Evolutionary conservation across 2,329 filamentous ascomycete species (phyloP).

Genomic region (Diplocarpon rosae): DNA sequence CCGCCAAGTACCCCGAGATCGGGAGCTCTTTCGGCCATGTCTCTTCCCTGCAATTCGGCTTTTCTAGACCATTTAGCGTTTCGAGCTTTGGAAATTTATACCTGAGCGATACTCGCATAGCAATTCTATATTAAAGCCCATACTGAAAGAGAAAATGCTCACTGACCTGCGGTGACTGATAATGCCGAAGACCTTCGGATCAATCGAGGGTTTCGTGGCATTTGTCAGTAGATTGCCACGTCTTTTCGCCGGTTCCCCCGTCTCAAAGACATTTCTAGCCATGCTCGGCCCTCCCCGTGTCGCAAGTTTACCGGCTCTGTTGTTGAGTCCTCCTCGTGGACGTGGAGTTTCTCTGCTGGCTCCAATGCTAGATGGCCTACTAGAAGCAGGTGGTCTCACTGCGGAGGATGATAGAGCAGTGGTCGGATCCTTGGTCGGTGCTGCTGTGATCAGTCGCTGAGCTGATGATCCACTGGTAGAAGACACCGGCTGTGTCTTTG

Average conservation of each 20-base stretch:
- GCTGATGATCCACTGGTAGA: background rate
- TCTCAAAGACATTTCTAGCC: slow-evolving; percentile 18
- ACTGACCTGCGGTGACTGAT: slow-evolving; percentile 25
- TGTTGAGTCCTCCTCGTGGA: background rate
- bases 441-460: background rate
- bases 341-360: background rate
- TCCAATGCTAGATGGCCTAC: background rate
- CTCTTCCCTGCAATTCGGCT: slow-evolving; percentile 33
- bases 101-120: too few species aligned
- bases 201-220: slow-evolving; percentile 32
- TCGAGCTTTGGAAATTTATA: too few species aligned
- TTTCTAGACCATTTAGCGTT: slow-evolving; percentile 20
- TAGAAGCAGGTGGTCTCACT: background rate
- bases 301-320: slow-evolving; percentile 11
- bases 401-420: background rate
- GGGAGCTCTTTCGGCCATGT: slow-evolving; percentile 34
- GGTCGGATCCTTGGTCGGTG: background rate
- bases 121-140: background rate
- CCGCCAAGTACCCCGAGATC: slow-evolving; percentile 26
- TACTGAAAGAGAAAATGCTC: background rate
- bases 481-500: background rate
- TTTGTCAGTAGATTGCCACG: slow-evolving; percentile 12
- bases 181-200: slow-evolving; percentile 32
- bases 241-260: slow-evolving; percentile 6
- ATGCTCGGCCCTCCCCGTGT: slow-evolving; percentile 14